Evolutionary conservation across 805 yeast genomes (phyloP).

Genomic region (Kazachstania taianensis): DNA sequence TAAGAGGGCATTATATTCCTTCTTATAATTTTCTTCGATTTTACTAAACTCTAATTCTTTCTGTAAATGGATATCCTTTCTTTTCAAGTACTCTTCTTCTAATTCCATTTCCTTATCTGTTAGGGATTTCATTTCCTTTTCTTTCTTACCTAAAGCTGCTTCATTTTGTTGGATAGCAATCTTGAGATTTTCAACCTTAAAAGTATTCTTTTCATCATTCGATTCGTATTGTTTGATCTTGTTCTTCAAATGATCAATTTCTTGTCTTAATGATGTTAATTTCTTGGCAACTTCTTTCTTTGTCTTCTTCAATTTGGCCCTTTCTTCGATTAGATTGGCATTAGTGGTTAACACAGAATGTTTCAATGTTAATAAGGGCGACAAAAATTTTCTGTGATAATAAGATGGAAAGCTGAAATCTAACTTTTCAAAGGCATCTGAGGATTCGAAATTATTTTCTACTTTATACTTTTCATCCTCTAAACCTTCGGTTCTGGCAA

Average conservation of each 20-base stretch:
- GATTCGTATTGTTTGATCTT: slow-evolving; percentile 39
- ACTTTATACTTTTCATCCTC: slow-evolving; percentile 4
- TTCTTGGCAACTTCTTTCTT: slow-evolving; percentile 51
- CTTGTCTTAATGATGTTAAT: slow-evolving; percentile 40
- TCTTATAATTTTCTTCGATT: slow-evolving; percentile 14
- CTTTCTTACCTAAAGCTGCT: slow-evolving; percentile 22
- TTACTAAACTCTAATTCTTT: slow-evolving; percentile 26
- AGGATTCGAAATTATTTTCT: slow-evolving; percentile 5
- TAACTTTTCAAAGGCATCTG: slow-evolving; percentile 17
- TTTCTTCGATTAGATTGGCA: slow-evolving; percentile 47
- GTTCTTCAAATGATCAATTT: slow-evolving; percentile 43
- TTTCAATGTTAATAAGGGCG: slow-evolving; percentile 56
- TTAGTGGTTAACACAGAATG: slow-evolving; percentile 58
- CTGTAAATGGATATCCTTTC: slow-evolving; percentile 30
- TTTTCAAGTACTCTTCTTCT: slow-evolving; percentile 30
- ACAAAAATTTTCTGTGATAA: slow-evolving; percentile 32
- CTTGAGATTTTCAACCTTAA: slow-evolving; percentile 42
- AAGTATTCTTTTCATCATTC: slow-evolving; percentile 47
- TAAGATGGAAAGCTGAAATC: slow-evolving; percentile 28
- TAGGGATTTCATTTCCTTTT: slow-evolving; percentile 12
- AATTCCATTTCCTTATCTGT: slow-evolving; percentile 15
- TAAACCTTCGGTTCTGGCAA: slow-evolving; percentile 29
- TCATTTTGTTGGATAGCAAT: slow-evolving; percentile 31
- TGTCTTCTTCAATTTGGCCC: slow-evolving; percentile 44
- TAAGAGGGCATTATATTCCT: slow-evolving; percentile 3